phyloP scores from a whole-genome alignment of 1,284 basidiomycete genomes.

The Ceraceosorus bombacis region DNA sequence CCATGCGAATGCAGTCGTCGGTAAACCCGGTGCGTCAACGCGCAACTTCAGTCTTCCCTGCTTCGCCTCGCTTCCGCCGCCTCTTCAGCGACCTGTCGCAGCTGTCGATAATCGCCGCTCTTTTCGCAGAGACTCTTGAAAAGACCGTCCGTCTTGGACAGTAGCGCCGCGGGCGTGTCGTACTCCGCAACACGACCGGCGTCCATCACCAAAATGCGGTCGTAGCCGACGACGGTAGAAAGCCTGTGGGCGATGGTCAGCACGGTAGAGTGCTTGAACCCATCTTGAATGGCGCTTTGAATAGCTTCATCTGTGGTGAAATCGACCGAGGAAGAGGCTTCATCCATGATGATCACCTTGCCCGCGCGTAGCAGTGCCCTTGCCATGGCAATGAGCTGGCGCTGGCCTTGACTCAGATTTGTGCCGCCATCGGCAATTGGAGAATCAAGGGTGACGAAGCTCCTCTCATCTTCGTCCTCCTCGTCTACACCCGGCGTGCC shows the following conservation, averaged over 20 bases:
- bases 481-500: slow-evolving; percentile 3
- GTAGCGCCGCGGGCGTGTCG: slow-evolving; percentile 59
- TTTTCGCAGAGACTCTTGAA: slow-evolving; percentile 10
- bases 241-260: slow-evolving; percentile 29
- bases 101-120: slow-evolving; percentile 1
- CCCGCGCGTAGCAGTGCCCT: slow-evolving; percentile 64
- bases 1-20: too few relatives aligned
- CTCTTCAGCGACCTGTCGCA: neutral
- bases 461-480: slow-evolving; percentile 37
- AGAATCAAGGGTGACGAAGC: slow-evolving; percentile 57
- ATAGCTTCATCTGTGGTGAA: slow-evolving; percentile 22
- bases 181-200: slow-evolving; percentile 55
- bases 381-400: slow-evolving; percentile 73
- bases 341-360: slow-evolving; percentile 72
- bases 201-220: slow-evolving; percentile 62
- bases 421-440: slow-evolving; percentile 69
- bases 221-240: slow-evolving; percentile 53
- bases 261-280: slow-evolving; percentile 48
- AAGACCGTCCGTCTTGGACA: slow-evolving; percentile 4
- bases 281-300: slow-evolving; percentile 47
- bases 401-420: slow-evolving; percentile 76
- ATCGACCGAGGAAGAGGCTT: slow-evolving; percentile 65
- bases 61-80: too few relatives aligned
- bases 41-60: too few relatives aligned
- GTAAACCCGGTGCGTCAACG: too few relatives aligned